Conservation (phyloP, 2,329 filamentous ascomycete species). For the Alternaria novae-zelandiae region DNA sequence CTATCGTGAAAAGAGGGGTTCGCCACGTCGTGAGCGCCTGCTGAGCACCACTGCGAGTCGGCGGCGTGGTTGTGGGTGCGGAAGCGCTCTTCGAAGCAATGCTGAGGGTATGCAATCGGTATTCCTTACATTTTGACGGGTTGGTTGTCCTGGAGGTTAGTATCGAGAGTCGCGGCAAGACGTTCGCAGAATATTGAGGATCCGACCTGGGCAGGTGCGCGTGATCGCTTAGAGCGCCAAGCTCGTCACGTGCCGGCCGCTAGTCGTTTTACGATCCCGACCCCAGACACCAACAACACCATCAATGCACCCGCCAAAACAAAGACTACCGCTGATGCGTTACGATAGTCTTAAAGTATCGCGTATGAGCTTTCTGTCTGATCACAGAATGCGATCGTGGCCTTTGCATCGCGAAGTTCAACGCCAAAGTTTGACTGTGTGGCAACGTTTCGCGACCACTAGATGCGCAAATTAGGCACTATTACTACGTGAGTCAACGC, state of each 20-base stretch:
- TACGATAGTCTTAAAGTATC: too few species aligned
- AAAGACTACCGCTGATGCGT: not conserved
- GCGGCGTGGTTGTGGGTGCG: constrained; percentile 21
- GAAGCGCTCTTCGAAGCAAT: constrained; percentile 25
- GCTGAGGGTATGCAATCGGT: constrained; percentile 23
- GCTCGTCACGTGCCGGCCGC: constrained; percentile 4
- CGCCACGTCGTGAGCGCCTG: constrained; percentile 38
- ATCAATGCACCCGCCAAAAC: not conserved
- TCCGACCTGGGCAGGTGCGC: constrained; percentile 7
- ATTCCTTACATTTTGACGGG: constrained; percentile 52
- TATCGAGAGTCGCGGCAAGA: constrained; percentile 8
- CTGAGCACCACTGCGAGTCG: constrained; percentile 31
- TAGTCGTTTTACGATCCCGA: constrained; percentile 9
- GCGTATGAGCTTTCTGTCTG: too few species aligned
- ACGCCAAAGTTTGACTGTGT: not conserved
- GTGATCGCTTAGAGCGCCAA: constrained; percentile 17
- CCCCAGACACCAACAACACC: not conserved
- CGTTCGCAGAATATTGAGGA: constrained; percentile 8
- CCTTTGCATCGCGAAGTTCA: not conserved
- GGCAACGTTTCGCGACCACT: not conserved
- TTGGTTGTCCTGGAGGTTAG: constrained; percentile 48
- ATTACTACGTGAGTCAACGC: not conserved
- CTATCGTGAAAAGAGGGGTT: constrained; percentile 43
- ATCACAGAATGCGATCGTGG: too few species aligned
- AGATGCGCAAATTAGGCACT: not conserved